A percentile compares a stretch with the other conserved stretches of the same genome.
These are phyloP conservation scores for Houttuynia cordata DNA, from an alignment of 164 flowering plant species.

Conservation along the genomic window DNA sequence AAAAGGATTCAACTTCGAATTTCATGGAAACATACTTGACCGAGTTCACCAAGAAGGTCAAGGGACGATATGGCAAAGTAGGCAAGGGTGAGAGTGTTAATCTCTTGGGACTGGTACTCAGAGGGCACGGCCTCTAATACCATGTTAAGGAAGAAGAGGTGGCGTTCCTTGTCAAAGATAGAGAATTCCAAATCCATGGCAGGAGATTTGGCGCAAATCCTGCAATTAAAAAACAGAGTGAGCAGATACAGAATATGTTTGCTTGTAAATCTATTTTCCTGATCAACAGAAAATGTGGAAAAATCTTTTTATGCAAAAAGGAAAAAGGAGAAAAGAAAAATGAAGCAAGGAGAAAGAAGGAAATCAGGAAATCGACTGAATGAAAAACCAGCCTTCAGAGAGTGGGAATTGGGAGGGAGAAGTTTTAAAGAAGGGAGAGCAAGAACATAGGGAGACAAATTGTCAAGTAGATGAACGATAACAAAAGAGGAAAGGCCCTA, in stretches of 20 bases:
- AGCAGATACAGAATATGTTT: neutral
- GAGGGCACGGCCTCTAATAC: conserved; percentile 52
- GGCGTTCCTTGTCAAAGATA: conserved; percentile 56
- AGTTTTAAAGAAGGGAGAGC: too few species aligned
- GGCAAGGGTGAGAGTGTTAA: conserved; percentile 87
- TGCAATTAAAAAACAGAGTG: too few species aligned
- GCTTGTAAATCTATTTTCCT: neutral
- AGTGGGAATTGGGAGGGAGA: too few species aligned
- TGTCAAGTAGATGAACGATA: too few species aligned
- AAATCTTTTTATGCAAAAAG: too few species aligned
- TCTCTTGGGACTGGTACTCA: conserved; percentile 65
- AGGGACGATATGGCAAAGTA: conserved; percentile 80
- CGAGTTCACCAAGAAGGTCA: conserved; percentile 54
- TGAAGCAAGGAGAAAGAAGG: too few species aligned
- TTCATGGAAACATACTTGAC: conserved; percentile 28
- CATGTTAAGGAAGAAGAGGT: conserved; percentile 53
- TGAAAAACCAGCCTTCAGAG: too few species aligned
- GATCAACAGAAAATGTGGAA: too few species aligned
- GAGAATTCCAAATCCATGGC: neutral
- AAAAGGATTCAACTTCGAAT: neutral
- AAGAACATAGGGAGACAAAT: too few species aligned
- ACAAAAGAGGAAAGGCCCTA: too few species aligned
- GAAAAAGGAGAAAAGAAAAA: too few species aligned
- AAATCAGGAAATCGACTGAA: too few species aligned
- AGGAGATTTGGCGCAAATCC: neutral